A percentile compares a stretch with the other conserved stretches of the same genome.
These are phyloP conservation scores for Hypericum androsaemum DNA, from an alignment of 345 rosid genomes.

Conservation along the genomic window DNA sequence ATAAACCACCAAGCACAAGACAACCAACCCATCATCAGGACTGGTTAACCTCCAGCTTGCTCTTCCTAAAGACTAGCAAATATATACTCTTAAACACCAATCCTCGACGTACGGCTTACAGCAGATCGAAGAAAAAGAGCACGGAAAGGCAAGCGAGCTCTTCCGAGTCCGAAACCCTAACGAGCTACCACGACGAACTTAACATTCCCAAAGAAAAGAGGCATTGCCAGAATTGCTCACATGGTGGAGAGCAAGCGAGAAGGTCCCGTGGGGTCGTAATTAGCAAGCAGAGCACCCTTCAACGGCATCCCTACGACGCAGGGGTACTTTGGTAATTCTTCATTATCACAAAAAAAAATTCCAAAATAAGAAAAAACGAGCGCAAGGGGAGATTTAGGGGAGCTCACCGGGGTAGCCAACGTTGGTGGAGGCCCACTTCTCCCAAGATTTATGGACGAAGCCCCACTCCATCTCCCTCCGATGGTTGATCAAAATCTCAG, in stretches of 20 bases:
- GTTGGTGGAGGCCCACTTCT: constrained; percentile 54
- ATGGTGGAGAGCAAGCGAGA: constrained; percentile 73
- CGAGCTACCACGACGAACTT: too few relatives aligned
- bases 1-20: too few relatives aligned
- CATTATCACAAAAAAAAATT: background rate
- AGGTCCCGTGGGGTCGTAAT: constrained; percentile 64
- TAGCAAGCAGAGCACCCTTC: constrained; percentile 66
- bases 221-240: constrained; percentile 19
- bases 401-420: constrained; percentile 49
- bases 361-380: background rate
- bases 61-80: too few relatives aligned
- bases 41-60: too few relatives aligned
- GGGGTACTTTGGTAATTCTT: constrained; percentile 2
- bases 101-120: too few relatives aligned
- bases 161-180: too few relatives aligned
- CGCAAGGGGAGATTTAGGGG: background rate
- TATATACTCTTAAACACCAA: too few relatives aligned
- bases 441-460: constrained; percentile 55
- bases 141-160: too few relatives aligned
- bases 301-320: constrained; percentile 46
- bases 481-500: too few relatives aligned
- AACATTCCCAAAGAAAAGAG: too few relatives aligned
- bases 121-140: too few relatives aligned
- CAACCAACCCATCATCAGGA: too few relatives aligned
- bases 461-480: constrained; percentile 51